Percentiles rank a stretch among this genome's conserved stretches.
These are phyloP conservation scores for Sclerotiophoma versabilis DNA, from an alignment of 2,329 filamentous ascomycete species.

Conservation along the genomic window DNA sequence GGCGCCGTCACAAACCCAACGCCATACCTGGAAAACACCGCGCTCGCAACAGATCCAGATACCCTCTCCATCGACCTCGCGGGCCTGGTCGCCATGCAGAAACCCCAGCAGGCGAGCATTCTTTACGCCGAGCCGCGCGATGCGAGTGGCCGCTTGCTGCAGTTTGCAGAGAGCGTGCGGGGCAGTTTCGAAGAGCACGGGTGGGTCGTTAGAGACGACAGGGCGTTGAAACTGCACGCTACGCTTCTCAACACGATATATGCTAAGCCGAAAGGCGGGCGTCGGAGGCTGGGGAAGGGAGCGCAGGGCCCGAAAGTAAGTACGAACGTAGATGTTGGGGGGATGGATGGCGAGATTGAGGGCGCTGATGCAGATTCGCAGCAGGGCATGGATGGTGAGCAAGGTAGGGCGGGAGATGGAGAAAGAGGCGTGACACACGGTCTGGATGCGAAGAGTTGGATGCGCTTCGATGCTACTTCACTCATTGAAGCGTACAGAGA, in stretches of 20 bases:
- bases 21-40: neutral
- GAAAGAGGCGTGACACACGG: constrained; percentile 15
- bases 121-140: constrained; percentile 67
- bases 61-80: constrained; percentile 54
- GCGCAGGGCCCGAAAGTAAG: neutral
- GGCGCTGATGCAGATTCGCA: neutral
- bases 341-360: neutral
- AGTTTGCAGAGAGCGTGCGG: constrained; percentile 66
- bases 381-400: constrained; percentile 8
- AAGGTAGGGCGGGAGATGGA: constrained; percentile 5
- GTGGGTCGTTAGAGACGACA: constrained; percentile 64
- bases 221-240: constrained; percentile 78
- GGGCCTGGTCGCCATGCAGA: constrained; percentile 67
- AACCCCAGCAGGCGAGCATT: constrained; percentile 57
- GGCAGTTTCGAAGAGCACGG: constrained; percentile 62
- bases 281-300: constrained; percentile 33
- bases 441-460: constrained; percentile 34
- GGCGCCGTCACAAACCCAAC: constrained; percentile 35
- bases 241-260: constrained; percentile 90
- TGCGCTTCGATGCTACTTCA: constrained; percentile 52
- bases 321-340: neutral
- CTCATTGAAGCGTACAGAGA: constrained; percentile 65
- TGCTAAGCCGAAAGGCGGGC: constrained; percentile 55
- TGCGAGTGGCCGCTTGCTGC: constrained; percentile 57
- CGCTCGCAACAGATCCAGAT: constrained; percentile 13